A percentile compares a stretch with the other conserved stretches of the same genome.
phyloP scores from a whole-genome alignment of 176 grass and related monocot genomes.

The Guadua angustifolia region DNA sequence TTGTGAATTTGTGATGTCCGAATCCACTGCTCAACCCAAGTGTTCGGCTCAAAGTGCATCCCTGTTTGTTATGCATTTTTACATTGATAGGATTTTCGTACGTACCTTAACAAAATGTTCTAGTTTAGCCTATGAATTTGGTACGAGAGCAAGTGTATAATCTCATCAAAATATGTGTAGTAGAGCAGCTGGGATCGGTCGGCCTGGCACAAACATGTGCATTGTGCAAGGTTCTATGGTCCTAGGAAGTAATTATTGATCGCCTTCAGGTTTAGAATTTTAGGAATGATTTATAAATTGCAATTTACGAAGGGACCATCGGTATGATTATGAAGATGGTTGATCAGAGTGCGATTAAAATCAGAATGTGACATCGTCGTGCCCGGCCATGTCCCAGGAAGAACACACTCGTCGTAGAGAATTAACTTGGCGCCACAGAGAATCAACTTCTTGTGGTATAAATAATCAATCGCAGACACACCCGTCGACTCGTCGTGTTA shows the following conservation, averaged over 20 bases:
- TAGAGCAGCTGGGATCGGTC: slow-evolving; percentile 6
- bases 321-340: not conserved
- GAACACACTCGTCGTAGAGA: not conserved
- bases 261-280: not conserved
- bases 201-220: slow-evolving; percentile 26
- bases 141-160: not conserved
- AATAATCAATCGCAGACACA: not conserved
- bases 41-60: not conserved
- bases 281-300: not conserved
- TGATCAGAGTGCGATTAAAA: not conserved
- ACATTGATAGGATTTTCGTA: not conserved
- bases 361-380: not conserved
- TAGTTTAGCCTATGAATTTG: not conserved
- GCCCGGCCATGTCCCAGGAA: not conserved
- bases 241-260: not conserved
- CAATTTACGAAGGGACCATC: not conserved
- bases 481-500: not conserved
- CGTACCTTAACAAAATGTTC: not conserved
- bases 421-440: not conserved
- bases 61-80: not conserved
- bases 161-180: not conserved
- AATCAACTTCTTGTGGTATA: slow-evolving; percentile 12
- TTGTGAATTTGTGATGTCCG: not conserved
- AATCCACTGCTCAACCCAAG: not conserved
- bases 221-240: not conserved